Base-by-base conservation (phyloP, 768 basidiomycete species). In the Dendrothele bispora region DNA sequence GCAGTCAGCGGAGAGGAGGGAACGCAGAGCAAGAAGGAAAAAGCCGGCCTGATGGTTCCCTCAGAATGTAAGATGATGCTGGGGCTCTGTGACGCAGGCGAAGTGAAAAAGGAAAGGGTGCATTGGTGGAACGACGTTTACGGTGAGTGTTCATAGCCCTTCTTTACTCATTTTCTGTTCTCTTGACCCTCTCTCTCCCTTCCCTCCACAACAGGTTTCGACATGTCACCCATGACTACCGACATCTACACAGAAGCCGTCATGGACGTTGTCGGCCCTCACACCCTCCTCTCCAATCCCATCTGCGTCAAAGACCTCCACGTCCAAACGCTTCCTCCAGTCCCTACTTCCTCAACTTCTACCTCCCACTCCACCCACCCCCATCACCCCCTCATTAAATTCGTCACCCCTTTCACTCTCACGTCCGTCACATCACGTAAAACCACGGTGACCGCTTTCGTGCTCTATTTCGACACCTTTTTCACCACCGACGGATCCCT, bases 381-480 rank as follows among this genome's bases (percentile, higher is more conserved):
- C 26, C 28, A 18, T 27, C 37, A 6, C 30, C 48, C 5, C 3
- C 39, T 11, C 48, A 40, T n/a, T 41, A 91, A 46, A 53, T 98
- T 98, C 66, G 67, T 79, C 4, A 78, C 90, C 0, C 62, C 84
- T 0, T 98, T 98, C 70, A 74, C 72, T 2, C 78, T 98, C n/a
- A 64, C 73, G n/a, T 81, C 84, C 4, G 84, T 78, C 1, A 72
- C 77, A 2, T 68, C 73, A 10, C 78, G 78, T 52, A 77, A 82
- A 27, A 79, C 77, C 4, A 86, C 86, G 61, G 74, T 89, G 35
- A 83, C 83, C 60, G 77, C 89, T 5, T 84, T 98, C 69, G 75
- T 97, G 21, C 81, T 94, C 15, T 95, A 95, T 70, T 98, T 98
- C 59, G 95, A 98, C 68, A 87, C 88, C 0, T 98, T 94, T 75